Base-by-base conservation (phyloP, 2,329 filamentous ascomycete genomes). In the Cladosporium velox region DNA sequence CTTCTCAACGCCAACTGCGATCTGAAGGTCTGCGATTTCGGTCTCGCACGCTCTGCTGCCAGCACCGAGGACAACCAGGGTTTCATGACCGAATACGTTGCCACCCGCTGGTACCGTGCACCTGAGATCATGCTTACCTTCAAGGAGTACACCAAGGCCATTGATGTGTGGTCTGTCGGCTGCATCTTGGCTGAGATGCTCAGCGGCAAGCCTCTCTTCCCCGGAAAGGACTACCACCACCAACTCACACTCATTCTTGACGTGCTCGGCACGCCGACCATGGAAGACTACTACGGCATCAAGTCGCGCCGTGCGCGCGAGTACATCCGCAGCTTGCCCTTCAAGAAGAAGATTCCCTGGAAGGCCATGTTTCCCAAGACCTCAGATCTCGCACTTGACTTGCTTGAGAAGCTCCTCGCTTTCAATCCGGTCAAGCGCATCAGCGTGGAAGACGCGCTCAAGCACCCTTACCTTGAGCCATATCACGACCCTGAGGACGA, bases 71-170 rank as follows among this genome's bases (percentile, higher is more conserved):
- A 99, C 80, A 99, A 99, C 82, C 97, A 94, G n/a, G 95, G 95
- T 26, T 99, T 99, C 87, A 99, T 99, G 95, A 99, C 95, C 18
- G 95, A 99, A 96, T 99, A 99, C 78, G 95, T 99, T 66, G 95
- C 95, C 61, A 99, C 95, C 57, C 90, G 95, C 75, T 99, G 95
- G 95, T 99, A 99, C 82, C 93, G 95, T 80, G 95, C 95, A 6
- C 95, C 95, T 3, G 95, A 99, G 79, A 99, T 99, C 79, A 99
- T 99, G 95, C 90, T 99, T 83, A 99, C 95, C 14, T 99, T 98
- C 85, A 98, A 99, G 84, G 95, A 99, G 82, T 99, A 99, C 83
- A 99, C 95, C 74, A 99, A 98, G 82, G 95, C 95, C 52, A 99
- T 99, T 76, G 95, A 99, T 77, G 93, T 99, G 12, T 99, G 95